Base-by-base conservation (phyloP, 2,329 filamentous ascomycete species). In the Epichloe sp. region DNA sequence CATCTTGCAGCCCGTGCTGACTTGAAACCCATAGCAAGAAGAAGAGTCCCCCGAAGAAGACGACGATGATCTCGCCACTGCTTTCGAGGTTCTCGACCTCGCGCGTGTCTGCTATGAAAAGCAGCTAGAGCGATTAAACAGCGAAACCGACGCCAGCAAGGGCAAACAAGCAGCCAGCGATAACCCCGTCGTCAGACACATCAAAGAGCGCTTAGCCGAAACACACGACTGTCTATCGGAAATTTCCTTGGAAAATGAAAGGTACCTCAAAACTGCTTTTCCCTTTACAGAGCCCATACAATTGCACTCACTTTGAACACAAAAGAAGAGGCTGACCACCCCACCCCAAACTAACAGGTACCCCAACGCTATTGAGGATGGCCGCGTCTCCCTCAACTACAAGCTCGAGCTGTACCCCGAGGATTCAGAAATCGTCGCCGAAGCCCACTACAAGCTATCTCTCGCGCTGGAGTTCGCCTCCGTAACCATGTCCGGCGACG, bases 371-470 rank as follows among this genome's bases (percentile, higher is more conserved):
- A 86, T 95, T 49, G 77, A 81, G 45, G 93, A 98, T 67, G 82
- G 88, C 49, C 82, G 82, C 59, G 80, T 84, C 14, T 83, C 89
- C 1, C 78, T 97, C 47, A 78, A 79, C 41, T 79, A 94, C 61
- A 94, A 94, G 68, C 71, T 86, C 59, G 77, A 85, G 48, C 76
- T 97, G 3, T 89, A 88, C 63, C 78, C 87, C 0, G 76, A 84
- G 47, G 88, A 94, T 55, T 88, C 87, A 14, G 86, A 89, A 59
- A 78, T 94, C 48, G 78, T 97, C 52, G 91, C 93, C 42, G 93
- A 98, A 71, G 91, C 88, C 15, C 89, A 98, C 71, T 98, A 86
- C 74, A 97, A 96, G 70, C 82, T 98, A 26, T 95, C 91, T 0
- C 79, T 98, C 15, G 93, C 93, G 0, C 78, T 98, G 31, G 93